Evolutionary conservation across 169 alveolate genomes (phyloP), one percentile per base, ranked within the genome.

Genomic region (Cryptosporidium meleagridis): DNA sequence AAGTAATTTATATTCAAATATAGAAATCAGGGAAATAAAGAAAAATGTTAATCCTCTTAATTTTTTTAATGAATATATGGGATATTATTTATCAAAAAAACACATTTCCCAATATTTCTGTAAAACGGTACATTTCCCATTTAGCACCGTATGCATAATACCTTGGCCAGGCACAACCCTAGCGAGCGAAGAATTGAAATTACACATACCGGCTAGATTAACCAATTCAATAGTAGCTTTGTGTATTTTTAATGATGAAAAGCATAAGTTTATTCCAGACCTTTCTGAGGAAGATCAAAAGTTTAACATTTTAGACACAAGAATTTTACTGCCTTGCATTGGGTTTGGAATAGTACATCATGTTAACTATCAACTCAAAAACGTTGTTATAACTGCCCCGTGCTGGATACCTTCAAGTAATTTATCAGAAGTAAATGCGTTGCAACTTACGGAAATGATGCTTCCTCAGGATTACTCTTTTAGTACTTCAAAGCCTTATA

Each of bases 301-400:
- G 35, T 62, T 80, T 5, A 62, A 41, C 26, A 62, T 80, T n/a
- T 70, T 80, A 18, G 80, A 80, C 16, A 62, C 75, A 3, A 37
- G 41, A 23, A 65, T 80, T 61, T n/a, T 80, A 2, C 39, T 62
- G 23, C 89, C 89, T 16, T 80, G 89, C 45, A 80, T 80, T 21
- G 89, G 89, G 6, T 80, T 80, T 29, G 89, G 89, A 39, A 62
- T 80, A 33, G 75, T 80, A 14, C 89, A 80, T 65, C 89, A 80
- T 9, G 5, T 80, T 16, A 65, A 80, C 31, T 80, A 80, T 51
- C 21, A 41, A 10, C 41, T 31, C 8, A 80, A 80, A 7, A n/a
- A 7, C 0, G 70, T 80, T 31, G 89, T 80, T n/a, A 45, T 80
- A 26, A 35, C 31, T 4, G 52, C 55, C 21, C 89, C 89, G 0